Base-by-base conservation (phyloP, 768 basidiomycete species). In the Albatrellus ellisii region DNA sequence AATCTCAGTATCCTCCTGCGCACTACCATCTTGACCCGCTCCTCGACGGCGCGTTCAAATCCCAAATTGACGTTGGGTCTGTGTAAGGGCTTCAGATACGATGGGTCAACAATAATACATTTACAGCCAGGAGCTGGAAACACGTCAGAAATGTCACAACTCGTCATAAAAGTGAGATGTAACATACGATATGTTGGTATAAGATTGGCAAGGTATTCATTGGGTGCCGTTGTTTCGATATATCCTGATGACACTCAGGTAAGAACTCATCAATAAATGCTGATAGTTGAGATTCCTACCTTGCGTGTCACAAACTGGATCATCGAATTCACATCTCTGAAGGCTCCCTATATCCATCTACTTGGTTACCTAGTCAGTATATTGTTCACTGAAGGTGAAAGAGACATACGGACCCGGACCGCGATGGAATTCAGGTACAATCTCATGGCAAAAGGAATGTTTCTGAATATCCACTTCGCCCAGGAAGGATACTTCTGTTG, bases 101-200 rank as follows among this genome's bases (percentile, higher is more conserved):
- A 67, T 3, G 73, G 70, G 51, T 82, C 75, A 42, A 72, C 62
- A 26, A 81, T 70, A 15, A 79, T 66, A 28, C 79, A 67, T 56
- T 77, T 79, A 54, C 77, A 79, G 17, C 77, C 77, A 24, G 70
- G 67, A 32, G 68, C 73, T 75, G 38, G 27, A 14, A 35, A 11
- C 5, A 21, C 26, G 5, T 9, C 36, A 20, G 22, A 15, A 42
- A 18, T 21, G 10, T 21, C 14, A 42, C 38, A 10, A 20, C 12
- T 24, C n/a, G n/a, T n/a, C 20, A n/a, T 32, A n/a, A 31, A 41
- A 14, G 10, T 9, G 22, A 10, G 7, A 22, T 10, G 14, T 7
- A 46, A 54, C 70, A 32, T 52, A 73, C 75, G 59, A 59, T 72
- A 74, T 8, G 59, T 57, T 4, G 78, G 78, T 42, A 67, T 69